Evolutionary conservation across 1,139 yeast species (phyloP), one percentile per base, ranked within the genome.

Genomic region (Scheffersomyces titani): DNA sequence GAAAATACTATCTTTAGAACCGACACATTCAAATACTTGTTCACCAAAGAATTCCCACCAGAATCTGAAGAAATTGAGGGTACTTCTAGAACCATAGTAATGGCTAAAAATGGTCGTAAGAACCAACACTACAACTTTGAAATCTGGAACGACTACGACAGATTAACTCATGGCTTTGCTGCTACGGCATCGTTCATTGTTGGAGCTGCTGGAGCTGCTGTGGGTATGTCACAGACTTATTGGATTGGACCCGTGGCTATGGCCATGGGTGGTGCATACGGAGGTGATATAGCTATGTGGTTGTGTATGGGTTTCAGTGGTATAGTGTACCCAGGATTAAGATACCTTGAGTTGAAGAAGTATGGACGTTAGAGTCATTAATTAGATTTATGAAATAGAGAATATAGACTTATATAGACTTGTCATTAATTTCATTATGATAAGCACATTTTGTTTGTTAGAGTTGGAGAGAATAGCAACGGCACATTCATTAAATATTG

Each of bases 251-350:
- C 92, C 0, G 66, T 89, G 47, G 92, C 94, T 6, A 72, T 71
- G 54, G 65, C 73, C 20, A 71, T 86, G 19, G 92, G 92, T 6
- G 79, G 80, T 0, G 80, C 73, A 19, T 70, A 68, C 55, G 93
- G 93, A 49, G 92, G 92, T 22, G 96, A 90, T 66, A 72, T 92
- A 51, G 98, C 96, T 46, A 87, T 89, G 84, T 90, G 94, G 87
- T 71, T 92, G 47, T 81, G 90, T 46, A 84, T 89, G 83, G 96
- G 86, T 0, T 86, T 92, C 64, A 77, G 93, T 7, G 90, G 86
- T 0, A 60, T 87, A 3, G 76, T 79, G 0, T 92, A 87, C 67
- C 93, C 97, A 5, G 66, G 78, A 0, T 71, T 85, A 21, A 78
- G 97, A 63, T 88, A 83, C 65, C 63, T 77, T 54, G 97, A 92